A percentile compares a stretch with the other conserved stretches of the same genome.
phyloP scores from a whole-genome alignment of 257 asterid species.

The Galeopsis tetrahit region DNA sequence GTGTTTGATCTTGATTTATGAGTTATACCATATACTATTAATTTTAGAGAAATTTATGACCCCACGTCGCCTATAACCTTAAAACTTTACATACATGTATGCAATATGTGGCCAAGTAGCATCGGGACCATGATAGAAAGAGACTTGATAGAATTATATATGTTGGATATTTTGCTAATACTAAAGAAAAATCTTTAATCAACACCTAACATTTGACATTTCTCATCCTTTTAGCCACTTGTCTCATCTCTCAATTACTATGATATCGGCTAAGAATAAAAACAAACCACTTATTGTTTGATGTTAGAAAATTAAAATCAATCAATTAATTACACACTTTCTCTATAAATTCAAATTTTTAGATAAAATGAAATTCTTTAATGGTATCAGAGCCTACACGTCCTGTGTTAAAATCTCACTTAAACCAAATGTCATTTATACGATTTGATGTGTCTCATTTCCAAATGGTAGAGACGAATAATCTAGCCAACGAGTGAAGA shows the following conservation, averaged over 20 bases:
- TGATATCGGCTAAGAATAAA: not conserved
- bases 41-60: constrained; percentile 2
- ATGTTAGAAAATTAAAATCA: too few relatives aligned
- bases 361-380: too few relatives aligned
- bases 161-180: not conserved
- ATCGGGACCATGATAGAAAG: constrained; percentile 18
- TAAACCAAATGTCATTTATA: too few relatives aligned
- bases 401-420: too few relatives aligned
- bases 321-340: too few relatives aligned
- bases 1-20: not conserved
- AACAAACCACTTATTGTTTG: not conserved
- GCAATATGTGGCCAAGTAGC: not conserved
- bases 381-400: too few relatives aligned
- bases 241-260: too few relatives aligned
- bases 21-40: not conserved
- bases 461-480: too few relatives aligned
- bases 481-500: too few relatives aligned
- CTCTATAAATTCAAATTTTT: too few relatives aligned
- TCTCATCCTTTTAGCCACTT: not conserved
- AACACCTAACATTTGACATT: constrained; percentile 34
- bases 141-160: not conserved
- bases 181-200: constrained; percentile 14
- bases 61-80: constrained; percentile 22
- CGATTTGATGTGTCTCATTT: too few relatives aligned
- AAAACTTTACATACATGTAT: not conserved